Conservation (phyloP, 495 filamentous ascomycete species). For the Lasiosphaeria hispida region DNA sequence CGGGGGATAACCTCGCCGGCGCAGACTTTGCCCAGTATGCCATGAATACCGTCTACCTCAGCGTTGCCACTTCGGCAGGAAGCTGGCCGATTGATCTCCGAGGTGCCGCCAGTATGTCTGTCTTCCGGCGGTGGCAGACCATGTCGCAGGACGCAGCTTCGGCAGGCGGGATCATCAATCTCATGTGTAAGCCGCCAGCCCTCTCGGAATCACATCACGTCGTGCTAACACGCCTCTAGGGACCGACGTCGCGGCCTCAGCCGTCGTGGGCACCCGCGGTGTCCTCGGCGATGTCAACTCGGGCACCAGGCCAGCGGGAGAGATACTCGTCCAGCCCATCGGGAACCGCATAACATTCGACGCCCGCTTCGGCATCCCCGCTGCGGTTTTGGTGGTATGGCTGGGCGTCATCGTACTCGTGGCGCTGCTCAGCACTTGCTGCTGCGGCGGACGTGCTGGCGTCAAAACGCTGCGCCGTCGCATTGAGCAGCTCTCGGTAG, state of each 20-base stretch:
- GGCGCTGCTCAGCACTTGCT: not conserved
- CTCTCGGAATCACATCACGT: not conserved
- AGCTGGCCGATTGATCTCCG: constrained; percentile 1
- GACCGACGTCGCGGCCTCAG: constrained; percentile 6
- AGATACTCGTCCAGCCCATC: not conserved
- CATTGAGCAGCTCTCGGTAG: constrained; percentile 7
- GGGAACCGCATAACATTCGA: constrained; percentile 2
- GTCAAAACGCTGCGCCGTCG: constrained; percentile 1
- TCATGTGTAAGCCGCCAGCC: not conserved
- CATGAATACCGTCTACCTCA: not conserved
- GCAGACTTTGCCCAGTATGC: not conserved
- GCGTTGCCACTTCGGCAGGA: not conserved
- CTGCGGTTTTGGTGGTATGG: not conserved
- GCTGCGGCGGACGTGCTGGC: not conserved
- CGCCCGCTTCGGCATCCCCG: constrained; percentile 5
- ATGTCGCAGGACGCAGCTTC: not conserved
- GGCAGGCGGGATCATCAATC: not conserved
- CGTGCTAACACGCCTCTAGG: not conserved
- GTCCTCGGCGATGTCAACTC: not conserved
- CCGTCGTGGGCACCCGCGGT: constrained; percentile 1
- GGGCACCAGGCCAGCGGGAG: not conserved
- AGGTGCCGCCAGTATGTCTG: constrained; percentile 5
- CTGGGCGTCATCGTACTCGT: constrained; percentile 1
- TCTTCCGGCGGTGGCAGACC: constrained; percentile 5
- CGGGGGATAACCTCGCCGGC: constrained; percentile 1